Percentiles rank a stretch among this genome's conserved stretches.
Evolutionary conservation across 768 basidiomycete genomes (phyloP).

Genomic region (Mrakia blollopis): DNA sequence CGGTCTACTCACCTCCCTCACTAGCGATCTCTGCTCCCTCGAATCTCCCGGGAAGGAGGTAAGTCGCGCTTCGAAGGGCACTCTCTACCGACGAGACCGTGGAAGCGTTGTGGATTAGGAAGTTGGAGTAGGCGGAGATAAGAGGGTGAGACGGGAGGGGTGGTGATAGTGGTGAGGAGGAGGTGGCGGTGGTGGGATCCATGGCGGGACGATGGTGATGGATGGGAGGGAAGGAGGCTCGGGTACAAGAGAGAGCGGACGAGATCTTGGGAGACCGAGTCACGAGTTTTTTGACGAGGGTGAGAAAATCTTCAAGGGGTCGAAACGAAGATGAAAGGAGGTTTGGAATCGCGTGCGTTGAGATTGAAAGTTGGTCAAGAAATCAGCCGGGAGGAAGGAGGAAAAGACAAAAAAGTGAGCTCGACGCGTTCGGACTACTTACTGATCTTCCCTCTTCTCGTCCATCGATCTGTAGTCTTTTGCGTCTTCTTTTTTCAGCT

Average conservation of each 20-base stretch:
- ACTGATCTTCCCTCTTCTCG: too few relatives aligned
- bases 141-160: not conserved
- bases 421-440: too few relatives aligned
- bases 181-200: not conserved
- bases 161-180: too few relatives aligned
- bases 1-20: not conserved
- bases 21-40: conserved; percentile 30
- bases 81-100: conserved; percentile 19
- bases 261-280: not conserved
- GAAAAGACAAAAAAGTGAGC: too few relatives aligned
- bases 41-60: conserved; percentile 30
- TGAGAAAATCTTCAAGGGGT: not conserved
- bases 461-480: too few relatives aligned
- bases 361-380: not conserved
- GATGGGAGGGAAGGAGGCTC: not conserved
- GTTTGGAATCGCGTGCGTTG: not conserved
- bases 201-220: not conserved
- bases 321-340: not conserved
- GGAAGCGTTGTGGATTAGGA: conserved; percentile 27
- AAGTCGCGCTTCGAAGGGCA: conserved; percentile 27
- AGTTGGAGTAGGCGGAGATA: conserved; percentile 21
- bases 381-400: not conserved
- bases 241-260: not conserved
- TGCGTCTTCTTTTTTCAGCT: too few relatives aligned
- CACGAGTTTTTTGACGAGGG: not conserved